Percentiles rank a stretch among this genome's conserved stretches.
These are phyloP conservation scores for Rhododendron ferrugineum DNA, from an alignment of 148 eudicot species.

Conservation along the genomic window DNA sequence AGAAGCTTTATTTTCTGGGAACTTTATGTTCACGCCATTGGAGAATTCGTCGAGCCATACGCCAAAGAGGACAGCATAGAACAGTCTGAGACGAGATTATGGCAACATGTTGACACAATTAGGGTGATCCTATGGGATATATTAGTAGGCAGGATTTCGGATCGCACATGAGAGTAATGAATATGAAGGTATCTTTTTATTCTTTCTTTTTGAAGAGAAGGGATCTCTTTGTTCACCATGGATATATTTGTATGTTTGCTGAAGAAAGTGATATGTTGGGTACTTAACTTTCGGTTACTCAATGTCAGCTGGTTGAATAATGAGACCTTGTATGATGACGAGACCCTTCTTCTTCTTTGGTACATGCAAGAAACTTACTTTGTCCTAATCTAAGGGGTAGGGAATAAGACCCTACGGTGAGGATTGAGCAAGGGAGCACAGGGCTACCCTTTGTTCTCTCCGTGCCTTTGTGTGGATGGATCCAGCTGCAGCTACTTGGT, in stretches of 20 bases:
- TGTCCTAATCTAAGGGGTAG: not conserved
- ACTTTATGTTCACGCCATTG: constrained; percentile 45
- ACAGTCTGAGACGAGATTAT: not conserved
- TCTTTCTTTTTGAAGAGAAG: not conserved
- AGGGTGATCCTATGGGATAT: not conserved
- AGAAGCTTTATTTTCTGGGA: constrained; percentile 47
- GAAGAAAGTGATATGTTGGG: not conserved
- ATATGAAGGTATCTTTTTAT: not conserved
- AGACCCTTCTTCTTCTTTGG: not conserved
- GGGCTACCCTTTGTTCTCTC: too few species aligned
- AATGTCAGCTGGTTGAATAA: not conserved
- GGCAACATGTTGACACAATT: not conserved
- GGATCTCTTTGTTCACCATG: not conserved
- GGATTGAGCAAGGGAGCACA: not conserved
- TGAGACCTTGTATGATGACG: not conserved
- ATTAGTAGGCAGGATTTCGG: not conserved
- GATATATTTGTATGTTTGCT: not conserved
- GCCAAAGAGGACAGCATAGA: not conserved
- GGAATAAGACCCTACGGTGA: not conserved
- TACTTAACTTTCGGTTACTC: not conserved
- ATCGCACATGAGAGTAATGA: not conserved
- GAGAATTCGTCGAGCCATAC: not conserved
- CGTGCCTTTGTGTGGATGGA: too few species aligned
- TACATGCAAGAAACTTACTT: too few species aligned
- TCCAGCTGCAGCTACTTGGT: too few species aligned